These are phyloP conservation scores for Kalaharituber pfeilii DNA, from an alignment of 2,329 filamentous ascomycete genomes.

Conservation along the genomic window DNA sequence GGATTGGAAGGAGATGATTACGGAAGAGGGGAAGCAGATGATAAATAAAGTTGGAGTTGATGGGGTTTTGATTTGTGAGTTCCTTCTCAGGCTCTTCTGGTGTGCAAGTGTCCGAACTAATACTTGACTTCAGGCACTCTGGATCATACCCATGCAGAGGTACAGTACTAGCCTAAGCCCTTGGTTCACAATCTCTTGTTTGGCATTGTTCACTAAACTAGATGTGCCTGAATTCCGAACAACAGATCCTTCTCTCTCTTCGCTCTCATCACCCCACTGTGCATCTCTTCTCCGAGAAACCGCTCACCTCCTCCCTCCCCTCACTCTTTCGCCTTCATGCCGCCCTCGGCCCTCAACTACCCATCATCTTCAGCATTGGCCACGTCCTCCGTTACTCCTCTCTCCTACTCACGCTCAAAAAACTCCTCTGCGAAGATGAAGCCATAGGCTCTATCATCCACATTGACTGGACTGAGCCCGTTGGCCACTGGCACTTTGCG, in stretches of 20 bases:
- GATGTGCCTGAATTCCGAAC: not conserved
- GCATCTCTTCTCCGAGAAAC: conserved; percentile 92
- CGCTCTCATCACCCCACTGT: conserved; percentile 40
- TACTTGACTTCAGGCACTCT: conserved; percentile 40
- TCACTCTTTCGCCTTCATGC: conserved; percentile 45
- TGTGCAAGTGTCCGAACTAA: not conserved
- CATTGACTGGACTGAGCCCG: conserved; percentile 79
- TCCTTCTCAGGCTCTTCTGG: not conserved
- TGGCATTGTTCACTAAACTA: not conserved
- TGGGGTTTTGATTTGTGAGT: conserved; percentile 38
- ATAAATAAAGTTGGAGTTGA: conserved; percentile 30
- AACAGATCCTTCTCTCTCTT: conserved; percentile 36
- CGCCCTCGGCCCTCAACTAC: conserved; percentile 11
- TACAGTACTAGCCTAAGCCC: conserved; percentile 92
- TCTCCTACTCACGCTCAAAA: conserved; percentile 71
- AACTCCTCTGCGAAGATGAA: conserved; percentile 55
- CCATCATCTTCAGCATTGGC: conserved; percentile 65
- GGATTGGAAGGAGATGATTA: conserved; percentile 57
- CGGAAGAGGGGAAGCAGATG: conserved; percentile 29
- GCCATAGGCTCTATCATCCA: conserved; percentile 72
- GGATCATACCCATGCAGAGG: conserved; percentile 75
- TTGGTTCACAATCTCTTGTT: conserved; percentile 36
- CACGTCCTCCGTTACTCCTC: conserved; percentile 89
- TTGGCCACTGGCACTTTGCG: conserved; percentile 91
- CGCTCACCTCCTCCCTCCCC: conserved; percentile 58